Evolutionary conservation across 2,329 filamentous ascomycete genomes (phyloP).

Genomic region (Cytospora chrysosperma): DNA sequence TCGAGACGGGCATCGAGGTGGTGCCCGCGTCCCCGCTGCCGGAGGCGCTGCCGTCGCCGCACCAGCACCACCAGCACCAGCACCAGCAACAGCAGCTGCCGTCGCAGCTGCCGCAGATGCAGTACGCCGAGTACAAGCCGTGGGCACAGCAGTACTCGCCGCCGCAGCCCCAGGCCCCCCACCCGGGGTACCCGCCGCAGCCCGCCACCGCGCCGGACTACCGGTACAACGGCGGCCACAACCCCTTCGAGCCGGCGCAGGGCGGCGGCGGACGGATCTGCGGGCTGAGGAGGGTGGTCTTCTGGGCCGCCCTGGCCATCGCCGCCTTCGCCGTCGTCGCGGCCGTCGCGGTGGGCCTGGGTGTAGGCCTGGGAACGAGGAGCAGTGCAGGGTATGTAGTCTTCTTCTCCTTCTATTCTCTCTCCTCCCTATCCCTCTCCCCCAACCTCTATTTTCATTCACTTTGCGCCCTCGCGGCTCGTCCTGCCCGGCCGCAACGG

Average conservation of each 20-base stretch:
- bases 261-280: constrained; percentile 28
- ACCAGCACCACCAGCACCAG: no score
- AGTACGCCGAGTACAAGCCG: constrained; percentile 13
- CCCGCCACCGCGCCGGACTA: not conserved
- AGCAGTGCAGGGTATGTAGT: not conserved
- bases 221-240: constrained; percentile 11
- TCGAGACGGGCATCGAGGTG: constrained; percentile 26
- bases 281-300: constrained; percentile 31
- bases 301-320: constrained; percentile 33
- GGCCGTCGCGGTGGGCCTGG: constrained; percentile 34
- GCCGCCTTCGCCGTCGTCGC: constrained; percentile 32
- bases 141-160: not conserved
- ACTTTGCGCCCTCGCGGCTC: not conserved
- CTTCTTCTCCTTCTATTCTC: not conserved
- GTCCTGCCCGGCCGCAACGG: not conserved
- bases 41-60: constrained; percentile 3
- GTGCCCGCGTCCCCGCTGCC: constrained; percentile 9
- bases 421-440: no score
- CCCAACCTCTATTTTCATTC: no score
- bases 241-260: constrained; percentile 14
- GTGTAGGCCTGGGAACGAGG: constrained; percentile 32
- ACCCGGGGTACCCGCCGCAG: not conserved
- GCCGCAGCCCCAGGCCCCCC: not conserved
- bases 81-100: no score
- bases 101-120: not conserved